Evolutionary conservation across 129 eudicot genomes (phyloP), one percentile per base, ranked within the genome.

Genomic region (Escallonia herrerae): DNA sequence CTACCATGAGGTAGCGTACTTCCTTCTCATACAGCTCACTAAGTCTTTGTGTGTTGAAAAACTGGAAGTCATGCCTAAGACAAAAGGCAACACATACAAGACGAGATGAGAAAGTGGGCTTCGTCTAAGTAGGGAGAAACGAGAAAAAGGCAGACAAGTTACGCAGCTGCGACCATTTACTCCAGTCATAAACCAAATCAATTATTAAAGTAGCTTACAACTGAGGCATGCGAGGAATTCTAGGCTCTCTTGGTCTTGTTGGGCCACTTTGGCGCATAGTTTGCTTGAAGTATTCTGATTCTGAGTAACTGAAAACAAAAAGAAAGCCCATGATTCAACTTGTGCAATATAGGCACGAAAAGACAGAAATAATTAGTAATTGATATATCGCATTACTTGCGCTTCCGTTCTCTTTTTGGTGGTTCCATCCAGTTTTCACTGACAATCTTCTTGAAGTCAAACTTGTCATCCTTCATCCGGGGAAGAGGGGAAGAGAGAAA

Each of bases 211-310:
- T 49, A 22, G 39, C 96, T 77, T 76, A 94, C 99, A 94, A 69
- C 80, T 89, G 99, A 48, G 99, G 99, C 99, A 93, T 93, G 63
- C 97, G 96, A 44, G 99, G 99, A 63, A 94, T 83, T 69, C 99
- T 84, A 44, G 99, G 99, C 76, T 94, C 99, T 75, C 82, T 94
- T n/a, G 97, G 97, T 63, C 79, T 86, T 10, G 87, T 77, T 1
- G 99, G 95, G 76, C 96, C 99, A 84, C 91, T 86, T 84, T 89
- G 99, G 52, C 99, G 96, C 95, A 93, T 89, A 44, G 99, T 93
- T 79, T 93, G 99, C 83, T 93, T 93, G 78, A 93, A 93, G 87
- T 93, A 93, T 72, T 93, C 99, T 33, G 99, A 89, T 79, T 93
- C 99, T 33, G 99, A 93, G 77, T 93, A 93, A 71, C 99, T 93